phyloP scores from a whole-genome alignment of 2,329 filamentous ascomycete genomes.

The Aurifilum marmelostoma region DNA sequence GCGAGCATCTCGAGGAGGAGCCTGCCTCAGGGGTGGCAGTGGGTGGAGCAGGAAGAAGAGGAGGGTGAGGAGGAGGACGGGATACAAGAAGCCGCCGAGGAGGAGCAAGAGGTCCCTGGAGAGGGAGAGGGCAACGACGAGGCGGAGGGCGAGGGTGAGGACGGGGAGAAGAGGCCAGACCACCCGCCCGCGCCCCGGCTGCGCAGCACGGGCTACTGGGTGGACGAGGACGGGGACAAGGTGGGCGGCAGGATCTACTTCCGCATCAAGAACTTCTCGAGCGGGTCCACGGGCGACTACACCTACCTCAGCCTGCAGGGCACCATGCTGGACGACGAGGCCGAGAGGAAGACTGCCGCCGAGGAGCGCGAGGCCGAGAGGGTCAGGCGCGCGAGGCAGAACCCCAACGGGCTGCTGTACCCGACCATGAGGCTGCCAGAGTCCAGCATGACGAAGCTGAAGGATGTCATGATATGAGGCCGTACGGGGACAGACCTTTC shows the following conservation, averaged over 20 bases:
- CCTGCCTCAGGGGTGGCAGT: slow-evolving; percentile 79
- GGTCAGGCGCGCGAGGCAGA: slow-evolving; percentile 43
- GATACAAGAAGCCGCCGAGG: slow-evolving; percentile 31
- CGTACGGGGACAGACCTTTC: not conserved
- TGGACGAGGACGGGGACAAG: slow-evolving; percentile 69
- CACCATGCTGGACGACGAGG: slow-evolving; percentile 74
- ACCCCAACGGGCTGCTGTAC: slow-evolving; percentile 36
- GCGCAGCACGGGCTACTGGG: slow-evolving; percentile 72
- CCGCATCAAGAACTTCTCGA: slow-evolving; percentile 83
- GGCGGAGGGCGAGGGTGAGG: slow-evolving; percentile 39
- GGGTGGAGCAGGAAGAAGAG: slow-evolving; percentile 65
- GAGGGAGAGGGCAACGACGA: slow-evolving; percentile 31
- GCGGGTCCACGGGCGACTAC: slow-evolving; percentile 72
- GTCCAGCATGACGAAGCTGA: slow-evolving; percentile 57
- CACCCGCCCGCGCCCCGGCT: slow-evolving; percentile 57
- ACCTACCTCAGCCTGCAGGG: slow-evolving; percentile 86
- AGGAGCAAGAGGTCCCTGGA: slow-evolving; percentile 35
- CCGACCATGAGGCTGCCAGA: slow-evolving; percentile 49
- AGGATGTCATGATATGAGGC: slow-evolving; percentile 22
- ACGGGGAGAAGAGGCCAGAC: slow-evolving; percentile 41
- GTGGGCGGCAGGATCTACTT: slow-evolving; percentile 75
- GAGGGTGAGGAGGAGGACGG: slow-evolving; percentile 17
- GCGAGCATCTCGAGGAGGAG: slow-evolving; percentile 79
- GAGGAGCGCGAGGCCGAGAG: slow-evolving; percentile 52
- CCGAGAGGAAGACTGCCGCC: slow-evolving; percentile 63